Base-by-base conservation (phyloP, 148 eudicot species). In the Amaranthus cruentus region DNA sequence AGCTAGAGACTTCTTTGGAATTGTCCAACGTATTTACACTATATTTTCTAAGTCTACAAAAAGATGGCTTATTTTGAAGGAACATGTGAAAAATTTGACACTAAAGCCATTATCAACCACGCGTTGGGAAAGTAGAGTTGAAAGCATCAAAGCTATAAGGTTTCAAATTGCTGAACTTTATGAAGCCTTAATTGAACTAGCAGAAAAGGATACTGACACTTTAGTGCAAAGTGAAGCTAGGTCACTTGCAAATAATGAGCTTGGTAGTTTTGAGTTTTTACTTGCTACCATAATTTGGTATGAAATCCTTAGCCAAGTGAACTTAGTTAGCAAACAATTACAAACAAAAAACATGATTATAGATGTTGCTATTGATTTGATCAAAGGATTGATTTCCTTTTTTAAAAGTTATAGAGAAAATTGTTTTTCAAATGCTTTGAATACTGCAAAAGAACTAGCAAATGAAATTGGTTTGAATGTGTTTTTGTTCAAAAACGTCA, bases 401-500 rank as follows among this genome's bases (percentile, higher is more conserved):
- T 28, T 28, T 28, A 28, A 28, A 28, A 28, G 38, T 28, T 62
- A 8, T 62, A 43, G 66, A 62, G 69, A 66, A 66, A 66, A 11
- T 66, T 49, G 53, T 66, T 66, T 66, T 66, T 11, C 13, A 47
- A 66, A 46, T 66, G 69, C 69, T 14, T 47, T 38, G 47, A 9
- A 21, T 28, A 28, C 38, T 0, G 38, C 38, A 28, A 2, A 28
- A 28, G 38, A 28, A 28, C 38, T 28, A 28, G 46, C 66, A 9
- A 11, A 3, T 18, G 66, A 21, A 38, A 18, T 62, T 2, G 46
- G 5, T 47, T 66, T 48, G 47, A 66, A n/a, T 53, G 53, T 7
- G 12, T 14, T 3, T 66, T 66, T 66, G 53, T 53, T 47, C 52
- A 12, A 14, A 66, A 14, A 53, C 69, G 69, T 28, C 7, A 28